Base-by-base conservation (phyloP, 2,329 filamentous ascomycete species). In the Fusarium papillatum region DNA sequence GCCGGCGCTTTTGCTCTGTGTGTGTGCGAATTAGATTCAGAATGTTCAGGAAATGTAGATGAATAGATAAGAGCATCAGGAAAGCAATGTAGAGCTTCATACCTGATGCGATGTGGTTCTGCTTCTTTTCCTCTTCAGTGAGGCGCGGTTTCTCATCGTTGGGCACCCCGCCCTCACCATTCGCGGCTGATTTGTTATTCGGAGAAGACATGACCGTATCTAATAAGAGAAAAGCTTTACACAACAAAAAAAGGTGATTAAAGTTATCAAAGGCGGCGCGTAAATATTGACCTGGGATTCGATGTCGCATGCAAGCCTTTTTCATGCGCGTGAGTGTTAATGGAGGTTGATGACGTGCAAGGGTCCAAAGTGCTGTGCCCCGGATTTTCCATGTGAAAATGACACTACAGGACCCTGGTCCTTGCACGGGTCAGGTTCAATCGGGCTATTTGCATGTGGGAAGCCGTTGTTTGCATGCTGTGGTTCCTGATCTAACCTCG, bases 21-120 rank as follows among this genome's bases (percentile, higher is more conserved):
- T 46, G 16, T 22, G 53, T 22, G 29, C 41, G 67, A 55, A 68
- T 81, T 65, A 80, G 74, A 29, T 17, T 31, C 17, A 26, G 8
- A 9, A 7, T 17, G 7, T 19, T 24, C 16, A 7, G 5, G 16
- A 13, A 19, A 38, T 17, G n/a, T n/a, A 19, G 3, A 67, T 39
- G 31, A n/a, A 55, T 39, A 5, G 19, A 64, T 26, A n/a, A 53
- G 50, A 43, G 39, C 24, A 38, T 61, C 38, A 36, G 13, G 14
- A 24, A 62, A 53, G 24, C 59, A 29, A 4, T 7, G 19, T 31
- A 34, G 66, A 62, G 16, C 53, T 22, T 16, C 81, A 61, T 85
- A 88, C 88, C 88, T 73, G 88, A 89, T 64, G 87, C 87, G 72
- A 90, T 89, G 76, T 90, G 88, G 66, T 90, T 90, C 77, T 88